Percentiles rank a stretch among this genome's conserved stretches.
Conservation (phyloP, 2,329 filamentous ascomycete species). For the Aspergillus bombycis region DNA sequence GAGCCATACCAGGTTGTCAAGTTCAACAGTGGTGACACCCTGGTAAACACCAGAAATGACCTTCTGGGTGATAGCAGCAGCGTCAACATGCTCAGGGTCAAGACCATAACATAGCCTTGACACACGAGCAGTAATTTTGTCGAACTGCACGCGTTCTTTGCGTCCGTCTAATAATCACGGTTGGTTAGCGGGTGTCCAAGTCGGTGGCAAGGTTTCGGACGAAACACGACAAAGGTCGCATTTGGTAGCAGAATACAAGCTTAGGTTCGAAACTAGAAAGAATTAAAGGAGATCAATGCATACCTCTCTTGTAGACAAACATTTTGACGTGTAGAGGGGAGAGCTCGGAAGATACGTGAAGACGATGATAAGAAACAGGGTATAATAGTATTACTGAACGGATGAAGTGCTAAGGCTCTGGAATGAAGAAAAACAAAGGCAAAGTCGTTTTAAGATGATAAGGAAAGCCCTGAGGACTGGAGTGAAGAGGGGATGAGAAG, state of each 20-base stretch:
- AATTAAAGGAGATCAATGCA: conserved; percentile 24
- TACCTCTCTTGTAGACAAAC: conserved; percentile 68
- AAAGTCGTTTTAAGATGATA: conserved; percentile 9
- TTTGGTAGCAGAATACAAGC: background rate
- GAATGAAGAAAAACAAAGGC: conserved; percentile 7
- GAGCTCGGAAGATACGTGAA: conserved; percentile 15
- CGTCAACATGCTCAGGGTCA: conserved; percentile 93
- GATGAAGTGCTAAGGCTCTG: conserved; percentile 11
- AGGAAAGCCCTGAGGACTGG: conserved; percentile 16
- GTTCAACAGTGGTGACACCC: conserved; percentile 92
- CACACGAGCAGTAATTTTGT: conserved; percentile 99
- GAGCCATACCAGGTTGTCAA: conserved; percentile 85
- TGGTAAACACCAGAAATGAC: conserved; percentile 99
- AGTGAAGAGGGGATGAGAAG: conserved; percentile 25
- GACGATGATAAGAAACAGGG: conserved; percentile 23
- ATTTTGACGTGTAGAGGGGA: conserved; percentile 44
- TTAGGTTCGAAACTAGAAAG: background rate
- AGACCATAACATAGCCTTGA: conserved; percentile 97
- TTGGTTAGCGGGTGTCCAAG: conserved; percentile 23
- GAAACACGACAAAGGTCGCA: background rate
- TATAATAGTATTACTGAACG: conserved; percentile 26
- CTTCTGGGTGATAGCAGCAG: conserved; percentile 97
- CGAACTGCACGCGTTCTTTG: conserved; percentile 99
- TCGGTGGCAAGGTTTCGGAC: conserved; percentile 21
- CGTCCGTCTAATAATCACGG: conserved; percentile 73